Evolutionary conservation across 2,329 filamentous ascomycete species (phyloP).

Genomic region (Paecilomyces sp.): DNA sequence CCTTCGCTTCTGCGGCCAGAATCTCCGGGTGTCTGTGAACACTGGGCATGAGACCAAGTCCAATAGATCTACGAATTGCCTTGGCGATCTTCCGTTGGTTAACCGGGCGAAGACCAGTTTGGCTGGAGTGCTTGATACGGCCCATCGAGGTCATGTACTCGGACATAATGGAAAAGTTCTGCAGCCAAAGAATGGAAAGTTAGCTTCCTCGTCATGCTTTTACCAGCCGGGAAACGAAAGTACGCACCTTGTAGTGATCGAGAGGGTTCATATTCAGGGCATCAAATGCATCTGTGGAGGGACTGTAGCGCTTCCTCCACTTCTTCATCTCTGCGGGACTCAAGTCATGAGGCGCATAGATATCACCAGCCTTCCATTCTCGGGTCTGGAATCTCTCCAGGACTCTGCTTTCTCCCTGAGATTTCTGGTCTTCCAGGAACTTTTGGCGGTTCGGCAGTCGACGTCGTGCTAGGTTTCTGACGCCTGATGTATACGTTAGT

Average conservation of each 20-base stretch:
- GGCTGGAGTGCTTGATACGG: slow-evolving; percentile 67
- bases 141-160: slow-evolving; percentile 83
- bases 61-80: slow-evolving; percentile 81
- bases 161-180: slow-evolving; percentile 91
- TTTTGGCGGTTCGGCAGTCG: slow-evolving; percentile 22
- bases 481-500: slow-evolving; percentile 6
- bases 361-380: slow-evolving; percentile 68
- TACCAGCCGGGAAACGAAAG: neutral
- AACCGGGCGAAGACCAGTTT: slow-evolving; percentile 73
- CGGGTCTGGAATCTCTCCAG: slow-evolving; percentile 47
- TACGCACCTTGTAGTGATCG: slow-evolving; percentile 74
- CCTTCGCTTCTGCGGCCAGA: slow-evolving; percentile 40
- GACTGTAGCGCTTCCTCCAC: slow-evolving; percentile 57
- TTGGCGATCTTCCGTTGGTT: slow-evolving; percentile 94
- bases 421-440: slow-evolving; percentile 29
- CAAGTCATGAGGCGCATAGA: slow-evolving; percentile 87
- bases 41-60: slow-evolving; percentile 85
- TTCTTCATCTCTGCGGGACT: slow-evolving; percentile 70
- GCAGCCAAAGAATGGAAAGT: slow-evolving; percentile 7
- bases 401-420: slow-evolving; percentile 27
- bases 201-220: neutral
- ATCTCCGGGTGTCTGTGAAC: slow-evolving; percentile 85
- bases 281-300: slow-evolving; percentile 68
- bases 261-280: slow-evolving; percentile 71
- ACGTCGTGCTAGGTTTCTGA: slow-evolving; percentile 16